These are phyloP conservation scores for Fusarium staphyleae DNA, from an alignment of 2,329 filamentous ascomycete species.

Conservation along the genomic window DNA sequence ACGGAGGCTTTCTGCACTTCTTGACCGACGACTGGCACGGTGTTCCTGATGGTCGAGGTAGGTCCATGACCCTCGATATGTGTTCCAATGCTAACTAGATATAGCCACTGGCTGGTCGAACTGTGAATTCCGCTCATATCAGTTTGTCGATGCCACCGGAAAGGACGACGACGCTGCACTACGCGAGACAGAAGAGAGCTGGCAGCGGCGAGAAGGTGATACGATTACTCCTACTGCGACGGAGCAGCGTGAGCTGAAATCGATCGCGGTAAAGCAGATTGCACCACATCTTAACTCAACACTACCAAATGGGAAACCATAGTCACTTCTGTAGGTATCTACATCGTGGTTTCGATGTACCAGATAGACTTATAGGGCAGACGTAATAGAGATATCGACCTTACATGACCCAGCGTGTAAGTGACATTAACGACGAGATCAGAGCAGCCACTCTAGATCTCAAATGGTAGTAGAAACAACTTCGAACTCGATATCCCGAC, in stretches of 20 bases:
- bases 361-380: neutral
- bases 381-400: neutral
- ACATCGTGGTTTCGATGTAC: neutral
- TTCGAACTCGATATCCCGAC: neutral
- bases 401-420: neutral
- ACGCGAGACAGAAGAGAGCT: slow-evolving; percentile 58
- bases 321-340: neutral
- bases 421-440: neutral
- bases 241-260: slow-evolving; percentile 56
- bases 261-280: slow-evolving; percentile 48
- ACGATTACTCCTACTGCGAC: slow-evolving; percentile 51
- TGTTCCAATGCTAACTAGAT: slow-evolving; percentile 13
- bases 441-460: neutral
- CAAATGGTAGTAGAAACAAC: neutral
- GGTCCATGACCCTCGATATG: slow-evolving; percentile 30
- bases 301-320: slow-evolving; percentile 11
- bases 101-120: slow-evolving; percentile 77
- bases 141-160: slow-evolving; percentile 63
- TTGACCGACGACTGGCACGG: slow-evolving; percentile 83
- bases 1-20: slow-evolving; percentile 85
- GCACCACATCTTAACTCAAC: slow-evolving; percentile 45
- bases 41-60: slow-evolving; percentile 53
- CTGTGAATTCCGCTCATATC: slow-evolving; percentile 74
- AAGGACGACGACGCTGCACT: slow-evolving; percentile 57
- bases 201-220: slow-evolving; percentile 53